phyloP scores from a whole-genome alignment of 2,329 filamentous ascomycete species.

The Thermochaetoides dissita region DNA sequence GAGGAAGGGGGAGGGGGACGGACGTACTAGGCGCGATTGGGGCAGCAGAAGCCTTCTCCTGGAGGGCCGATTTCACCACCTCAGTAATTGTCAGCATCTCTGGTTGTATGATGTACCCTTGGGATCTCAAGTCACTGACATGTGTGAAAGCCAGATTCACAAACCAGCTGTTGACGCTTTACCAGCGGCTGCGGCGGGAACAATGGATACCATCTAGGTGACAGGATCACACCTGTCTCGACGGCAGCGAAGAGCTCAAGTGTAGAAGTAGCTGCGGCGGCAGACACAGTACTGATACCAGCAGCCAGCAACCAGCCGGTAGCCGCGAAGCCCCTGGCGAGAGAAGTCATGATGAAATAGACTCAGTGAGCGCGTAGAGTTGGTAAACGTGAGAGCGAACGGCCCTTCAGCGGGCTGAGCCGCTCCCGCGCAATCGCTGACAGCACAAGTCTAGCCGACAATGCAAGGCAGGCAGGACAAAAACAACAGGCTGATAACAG shows the following conservation, averaged over 20 bases:
- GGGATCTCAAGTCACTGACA: conserved; percentile 7
- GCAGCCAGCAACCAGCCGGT: conserved; percentile 7
- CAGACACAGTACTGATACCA: background rate
- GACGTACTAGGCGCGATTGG: conserved; percentile 12
- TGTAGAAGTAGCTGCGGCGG: conserved; percentile 2
- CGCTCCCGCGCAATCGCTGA: too few relatives aligned
- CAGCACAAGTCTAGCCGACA: too few relatives aligned
- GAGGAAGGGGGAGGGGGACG: background rate
- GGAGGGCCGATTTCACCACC: conserved; percentile 12
- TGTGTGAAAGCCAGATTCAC: conserved; percentile 8
- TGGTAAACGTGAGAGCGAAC: too few relatives aligned
- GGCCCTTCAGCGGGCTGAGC: too few relatives aligned
- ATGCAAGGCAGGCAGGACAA: too few relatives aligned
- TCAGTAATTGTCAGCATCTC: background rate
- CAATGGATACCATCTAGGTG: conserved; percentile 10
- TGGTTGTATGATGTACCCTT: background rate
- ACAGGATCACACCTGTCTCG: conserved; percentile 11
- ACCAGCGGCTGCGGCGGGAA: conserved; percentile 7
- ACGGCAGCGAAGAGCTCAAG: conserved; percentile 11
- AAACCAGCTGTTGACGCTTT: conserved; percentile 10
- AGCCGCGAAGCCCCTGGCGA: conserved; percentile 2
- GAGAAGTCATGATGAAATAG: conserved; percentile 1
- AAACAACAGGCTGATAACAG: too few relatives aligned
- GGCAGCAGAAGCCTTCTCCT: conserved; percentile 9
- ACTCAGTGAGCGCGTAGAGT: too few relatives aligned